A percentile compares a stretch with the other conserved stretches of the same genome.
Conservation (phyloP, 2,329 filamentous ascomycete species). For the Curvularia lunata region DNA sequence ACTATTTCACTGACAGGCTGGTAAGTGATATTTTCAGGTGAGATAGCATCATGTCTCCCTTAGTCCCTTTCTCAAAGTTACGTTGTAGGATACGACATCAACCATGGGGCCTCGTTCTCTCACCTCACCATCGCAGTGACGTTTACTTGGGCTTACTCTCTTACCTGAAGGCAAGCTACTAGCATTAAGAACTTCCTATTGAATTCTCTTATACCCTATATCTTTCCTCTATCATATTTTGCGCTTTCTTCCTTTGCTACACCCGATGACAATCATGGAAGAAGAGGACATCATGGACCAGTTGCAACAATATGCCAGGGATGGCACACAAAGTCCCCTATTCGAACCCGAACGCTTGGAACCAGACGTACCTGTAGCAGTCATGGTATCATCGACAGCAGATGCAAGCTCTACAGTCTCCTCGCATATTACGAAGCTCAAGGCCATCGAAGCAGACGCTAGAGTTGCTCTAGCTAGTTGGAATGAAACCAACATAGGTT, state of each 20-base stretch:
- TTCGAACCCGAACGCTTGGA: constrained; percentile 2
- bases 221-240: neutral
- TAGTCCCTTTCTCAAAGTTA: neutral
- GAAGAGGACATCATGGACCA: neutral
- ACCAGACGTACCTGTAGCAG: neutral
- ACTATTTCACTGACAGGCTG: neutral
- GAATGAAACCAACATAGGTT: neutral
- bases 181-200: neutral
- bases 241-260: neutral
- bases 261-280: neutral
- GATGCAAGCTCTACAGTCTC: neutral
- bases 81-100: neutral
- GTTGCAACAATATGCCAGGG: neutral
- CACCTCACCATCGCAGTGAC: neutral
- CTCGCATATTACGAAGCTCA: neutral
- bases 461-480: constrained; percentile 1
- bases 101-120: neutral
- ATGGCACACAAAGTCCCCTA: neutral
- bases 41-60: neutral
- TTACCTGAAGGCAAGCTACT: neutral
- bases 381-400: neutral
- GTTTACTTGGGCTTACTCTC: neutral
- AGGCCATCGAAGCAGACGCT: neutral
- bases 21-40: neutral
- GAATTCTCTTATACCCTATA: neutral